phyloP scores from a whole-genome alignment of 768 basidiomycete genomes.

The Macrolepiota fuliginosa region DNA sequence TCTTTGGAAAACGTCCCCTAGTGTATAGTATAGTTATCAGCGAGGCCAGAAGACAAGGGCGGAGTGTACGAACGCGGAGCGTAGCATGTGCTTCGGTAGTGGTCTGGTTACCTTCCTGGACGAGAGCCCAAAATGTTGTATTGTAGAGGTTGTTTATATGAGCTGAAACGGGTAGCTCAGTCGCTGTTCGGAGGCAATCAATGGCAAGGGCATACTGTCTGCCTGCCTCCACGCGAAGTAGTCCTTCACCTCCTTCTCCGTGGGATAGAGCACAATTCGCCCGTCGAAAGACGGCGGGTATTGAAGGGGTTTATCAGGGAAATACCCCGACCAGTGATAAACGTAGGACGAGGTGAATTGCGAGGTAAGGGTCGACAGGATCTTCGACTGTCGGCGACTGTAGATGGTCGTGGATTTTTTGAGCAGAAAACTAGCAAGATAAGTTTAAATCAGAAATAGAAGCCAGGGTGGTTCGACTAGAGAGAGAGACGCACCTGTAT shows the following conservation, averaged over 20 bases:
- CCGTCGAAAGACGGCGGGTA: conserved; percentile 96
- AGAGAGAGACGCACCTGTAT: conserved; percentile 71
- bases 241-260: conserved; percentile 69
- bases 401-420: conserved; percentile 73
- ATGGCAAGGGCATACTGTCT: conserved; percentile 69
- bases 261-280: conserved; percentile 80
- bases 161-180: conserved; percentile 43
- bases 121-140: conserved; percentile 92
- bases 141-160: conserved; percentile 99
- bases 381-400: conserved; percentile 85
- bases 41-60: not conserved
- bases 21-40: not conserved
- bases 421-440: conserved; percentile 72
- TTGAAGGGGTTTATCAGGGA: conserved; percentile 66
- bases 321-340: conserved; percentile 78
- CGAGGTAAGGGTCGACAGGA: conserved; percentile 79
- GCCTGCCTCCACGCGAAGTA: conserved; percentile 97
- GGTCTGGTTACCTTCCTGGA: conserved; percentile 77
- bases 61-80: conserved; percentile 55
- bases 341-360: conserved; percentile 91
- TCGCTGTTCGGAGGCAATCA: not conserved
- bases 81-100: conserved; percentile 80
- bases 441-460: not conserved
- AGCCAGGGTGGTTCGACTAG: too few species aligned
- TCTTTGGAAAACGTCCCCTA: conserved; percentile 88